Percentiles rank a stretch among this genome's conserved stretches.
phyloP scores from a whole-genome alignment of 2,329 filamentous ascomycete species.

The Fusarium decemcellulare region DNA sequence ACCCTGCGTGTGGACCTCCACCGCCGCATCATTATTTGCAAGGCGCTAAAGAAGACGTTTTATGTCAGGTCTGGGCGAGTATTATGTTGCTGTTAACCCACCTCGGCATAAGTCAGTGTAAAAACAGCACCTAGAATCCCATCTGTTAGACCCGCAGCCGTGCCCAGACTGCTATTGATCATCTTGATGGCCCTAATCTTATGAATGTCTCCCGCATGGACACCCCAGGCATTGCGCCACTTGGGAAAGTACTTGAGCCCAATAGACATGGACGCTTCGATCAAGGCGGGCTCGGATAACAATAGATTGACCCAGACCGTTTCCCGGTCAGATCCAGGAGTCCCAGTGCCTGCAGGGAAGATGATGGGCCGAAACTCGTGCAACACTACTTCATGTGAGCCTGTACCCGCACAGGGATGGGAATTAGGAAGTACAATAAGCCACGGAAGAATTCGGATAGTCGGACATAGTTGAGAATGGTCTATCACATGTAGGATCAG shows the following conservation, averaged over 20 bases:
- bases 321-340: conserved; percentile 18
- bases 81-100: neutral
- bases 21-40: conserved; percentile 19
- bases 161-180: conserved; percentile 29
- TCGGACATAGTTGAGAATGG: neutral
- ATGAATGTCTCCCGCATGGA: neutral
- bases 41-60: conserved; percentile 19
- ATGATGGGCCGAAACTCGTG: conserved; percentile 30
- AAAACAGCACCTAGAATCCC: conserved; percentile 41
- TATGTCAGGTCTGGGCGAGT: neutral
- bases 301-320: conserved; percentile 32
- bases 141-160: conserved; percentile 20
- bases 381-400: conserved; percentile 19
- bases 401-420: neutral
- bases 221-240: neutral
- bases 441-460: conserved; percentile 3
- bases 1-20: conserved; percentile 31
- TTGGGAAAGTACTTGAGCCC: conserved; percentile 18
- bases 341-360: conserved; percentile 20
- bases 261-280: conserved; percentile 43
- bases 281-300: conserved; percentile 42
- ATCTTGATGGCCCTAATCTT: conserved; percentile 31
- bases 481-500: neutral
- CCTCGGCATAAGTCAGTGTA: conserved; percentile 35
- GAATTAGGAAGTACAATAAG: conserved; percentile 3